Conservation (phyloP, 495 filamentous ascomycete genomes). For the Lentithecium fluviatile region DNA sequence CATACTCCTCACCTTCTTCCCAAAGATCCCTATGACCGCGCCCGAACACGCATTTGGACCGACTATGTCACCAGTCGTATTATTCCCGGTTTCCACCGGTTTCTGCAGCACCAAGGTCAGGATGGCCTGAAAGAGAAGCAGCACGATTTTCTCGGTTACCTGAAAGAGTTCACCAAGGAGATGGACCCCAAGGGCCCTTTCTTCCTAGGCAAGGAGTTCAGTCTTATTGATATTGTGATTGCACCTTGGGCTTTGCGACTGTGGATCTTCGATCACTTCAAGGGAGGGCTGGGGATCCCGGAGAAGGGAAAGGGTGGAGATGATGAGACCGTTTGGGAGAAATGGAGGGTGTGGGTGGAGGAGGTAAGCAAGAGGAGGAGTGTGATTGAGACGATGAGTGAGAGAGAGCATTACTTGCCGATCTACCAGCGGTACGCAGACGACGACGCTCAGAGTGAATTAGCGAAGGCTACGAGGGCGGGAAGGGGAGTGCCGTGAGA, state of each 20-base stretch:
- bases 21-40: conserved; percentile 55
- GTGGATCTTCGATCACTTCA: conserved; percentile 71
- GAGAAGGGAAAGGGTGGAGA: conserved; percentile 48
- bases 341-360: conserved; percentile 61
- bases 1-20: conserved; percentile 53
- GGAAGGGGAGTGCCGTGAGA: conserved; percentile 63
- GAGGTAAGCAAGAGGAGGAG: conserved; percentile 57
- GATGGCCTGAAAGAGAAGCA: conserved; percentile 48
- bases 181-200: conserved; percentile 61
- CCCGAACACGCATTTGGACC: conserved; percentile 64
- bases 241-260: conserved; percentile 53
- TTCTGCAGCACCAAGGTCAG: conserved; percentile 56
- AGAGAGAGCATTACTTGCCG: conserved; percentile 58
- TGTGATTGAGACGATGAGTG: conserved; percentile 61
- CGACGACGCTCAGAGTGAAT: conserved; percentile 66
- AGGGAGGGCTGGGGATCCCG: conserved; percentile 62
- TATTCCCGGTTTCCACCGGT: conserved; percentile 62
- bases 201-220: conserved; percentile 59
- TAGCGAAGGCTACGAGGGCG: conserved; percentile 58
- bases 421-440: conserved; percentile 72
- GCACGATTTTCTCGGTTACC: conserved; percentile 40
- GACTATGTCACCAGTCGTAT: conserved; percentile 64
- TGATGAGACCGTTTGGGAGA: conserved; percentile 56
- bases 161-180: conserved; percentile 43
- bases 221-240: conserved; percentile 62